Evolutionary conservation across 164 flowering plant species (phyloP).

Genomic region (Buxus sempervirens): DNA sequence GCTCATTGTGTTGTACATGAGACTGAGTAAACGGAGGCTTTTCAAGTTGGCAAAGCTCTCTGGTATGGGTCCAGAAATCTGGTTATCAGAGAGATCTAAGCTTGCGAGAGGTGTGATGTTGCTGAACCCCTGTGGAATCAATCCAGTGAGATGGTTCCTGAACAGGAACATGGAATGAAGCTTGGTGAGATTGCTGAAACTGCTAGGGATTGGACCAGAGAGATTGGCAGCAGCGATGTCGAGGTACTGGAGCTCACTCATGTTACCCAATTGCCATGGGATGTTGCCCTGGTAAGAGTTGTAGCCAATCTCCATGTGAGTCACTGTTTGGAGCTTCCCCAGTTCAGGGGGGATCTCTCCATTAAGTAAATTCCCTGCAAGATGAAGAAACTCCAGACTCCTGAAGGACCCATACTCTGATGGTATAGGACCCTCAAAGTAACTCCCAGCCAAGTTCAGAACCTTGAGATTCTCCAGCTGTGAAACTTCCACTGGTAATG

Average conservation of each 20-base stretch:
- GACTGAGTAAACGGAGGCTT: constrained; percentile 67
- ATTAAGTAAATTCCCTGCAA: constrained; percentile 75
- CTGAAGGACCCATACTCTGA: constrained; percentile 64
- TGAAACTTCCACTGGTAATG: constrained; percentile 57
- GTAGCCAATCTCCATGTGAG: constrained; percentile 94
- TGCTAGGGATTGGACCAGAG: constrained; percentile 67
- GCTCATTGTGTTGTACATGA: constrained; percentile 72
- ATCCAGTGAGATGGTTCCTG: constrained; percentile 62
- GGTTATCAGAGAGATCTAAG: constrained; percentile 91
- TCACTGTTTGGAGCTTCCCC: constrained; percentile 59
- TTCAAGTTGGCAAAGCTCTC: constrained; percentile 64
- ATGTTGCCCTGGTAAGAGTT: constrained; percentile 64
- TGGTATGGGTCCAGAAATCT: constrained; percentile 71
- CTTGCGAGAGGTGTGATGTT: constrained; percentile 36
- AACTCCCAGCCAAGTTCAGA: constrained; percentile 91
- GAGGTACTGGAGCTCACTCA: constrained; percentile 76
- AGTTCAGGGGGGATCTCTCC: constrained; percentile 64
- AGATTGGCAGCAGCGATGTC: constrained; percentile 87
- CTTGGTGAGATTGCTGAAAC: constrained; percentile 61
- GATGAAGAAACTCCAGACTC: constrained; percentile 70
- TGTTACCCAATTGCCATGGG: constrained; percentile 78
- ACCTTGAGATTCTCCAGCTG: constrained; percentile 52
- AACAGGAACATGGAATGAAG: constrained; percentile 78
- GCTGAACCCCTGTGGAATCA: constrained; percentile 60
- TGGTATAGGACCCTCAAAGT: constrained; percentile 82